Base-by-base conservation (phyloP, 805 yeast genomes). In the Ogataea siamensis region DNA sequence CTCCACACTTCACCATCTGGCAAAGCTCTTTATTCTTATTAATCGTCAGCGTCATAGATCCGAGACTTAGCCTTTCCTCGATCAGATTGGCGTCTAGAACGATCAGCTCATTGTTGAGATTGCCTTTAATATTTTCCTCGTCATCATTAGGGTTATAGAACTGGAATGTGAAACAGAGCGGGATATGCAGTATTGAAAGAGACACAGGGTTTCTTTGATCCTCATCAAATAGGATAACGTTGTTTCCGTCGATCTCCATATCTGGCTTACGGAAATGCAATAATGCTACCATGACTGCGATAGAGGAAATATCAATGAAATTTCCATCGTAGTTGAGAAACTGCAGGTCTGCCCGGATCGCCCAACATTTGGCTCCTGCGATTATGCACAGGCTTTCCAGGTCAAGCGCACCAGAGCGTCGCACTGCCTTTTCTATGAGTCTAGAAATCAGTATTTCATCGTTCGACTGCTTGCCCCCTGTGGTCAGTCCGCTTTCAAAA, bases 331-430 rank as follows among this genome's bases (percentile, higher is more conserved):
- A 87, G 57, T 88, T 83, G 40, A 93, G 63, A 52, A 86, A 85
- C 55, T 88, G 95, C 12, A 93, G 78, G 56, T 89, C 97, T 0
- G 94, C 97, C 41, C 94, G 74, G 9, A 93, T 70, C 39, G 80
- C 73, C 99, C 99, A 93, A 56, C 95, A 88, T 48, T 87, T 82
- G 37, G 79, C 74, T 2, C 97, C 98, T 0, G 96, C 95, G 15
- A 85, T 76, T 30, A 93, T 87, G 64, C 98, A 91, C 30, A 93
- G 64, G 33, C 87, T 78, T 59, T 93, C 99, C 28, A 91, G 71
- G 62, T 93, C 99, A 30, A 93, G 65, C 0, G 98, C 95, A 45
- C 85, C 85, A 1, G 96, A 84, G 55, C 96, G 72, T 54, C 95
- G 74, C 32, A 93, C 81, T 1, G 97, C 89, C 56, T 91, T 93